These are phyloP conservation scores for Sclerotinia trifoliorum DNA, from an alignment of 2,329 filamentous ascomycete species.

Conservation along the genomic window DNA sequence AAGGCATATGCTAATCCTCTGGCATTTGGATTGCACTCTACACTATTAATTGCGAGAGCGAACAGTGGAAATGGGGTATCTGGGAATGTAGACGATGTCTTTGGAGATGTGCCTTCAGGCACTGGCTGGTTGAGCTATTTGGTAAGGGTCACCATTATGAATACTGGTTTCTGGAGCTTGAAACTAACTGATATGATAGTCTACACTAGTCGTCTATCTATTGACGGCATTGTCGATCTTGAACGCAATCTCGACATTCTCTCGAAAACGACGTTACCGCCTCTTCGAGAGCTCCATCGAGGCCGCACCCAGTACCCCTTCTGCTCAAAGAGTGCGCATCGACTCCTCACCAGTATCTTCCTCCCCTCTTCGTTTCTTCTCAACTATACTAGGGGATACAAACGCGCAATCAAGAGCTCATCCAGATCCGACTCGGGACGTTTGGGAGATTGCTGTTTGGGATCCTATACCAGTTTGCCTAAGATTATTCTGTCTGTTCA, in stretches of 20 bases:
- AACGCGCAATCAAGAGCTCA: slow-evolving; percentile 81
- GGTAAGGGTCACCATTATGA: slow-evolving; percentile 44
- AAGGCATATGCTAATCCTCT: slow-evolving; percentile 73
- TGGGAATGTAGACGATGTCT: slow-evolving; percentile 73
- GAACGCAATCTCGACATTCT: slow-evolving; percentile 82
- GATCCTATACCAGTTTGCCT: slow-evolving; percentile 84
- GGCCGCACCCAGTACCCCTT: slow-evolving; percentile 71
- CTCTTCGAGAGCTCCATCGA: slow-evolving; percentile 88
- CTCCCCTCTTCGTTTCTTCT: slow-evolving; percentile 75
- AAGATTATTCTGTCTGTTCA: slow-evolving; percentile 84
- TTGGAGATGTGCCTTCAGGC: slow-evolving; percentile 64
- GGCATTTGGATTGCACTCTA: slow-evolving; percentile 72
- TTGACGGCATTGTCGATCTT: slow-evolving; percentile 64
- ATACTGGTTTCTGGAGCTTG: slow-evolving; percentile 4
- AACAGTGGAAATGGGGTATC: slow-evolving; percentile 56
- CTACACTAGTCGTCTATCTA: slow-evolving; percentile 67
- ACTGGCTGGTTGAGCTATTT: slow-evolving; percentile 64
- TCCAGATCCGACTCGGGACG: slow-evolving; percentile 77
- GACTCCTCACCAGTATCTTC: slow-evolving; percentile 76
- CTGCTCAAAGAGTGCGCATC: slow-evolving; percentile 82
- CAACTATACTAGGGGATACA: slow-evolving; percentile 63
- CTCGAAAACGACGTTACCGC: slow-evolving; percentile 80
- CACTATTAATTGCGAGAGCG: slow-evolving; percentile 79
- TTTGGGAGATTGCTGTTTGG: slow-evolving; percentile 95
- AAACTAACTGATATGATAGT: slow-evolving; percentile 46